phyloP scores from a whole-genome alignment of 2,329 filamentous ascomycete genomes.

The Epichloe glyceriae region DNA sequence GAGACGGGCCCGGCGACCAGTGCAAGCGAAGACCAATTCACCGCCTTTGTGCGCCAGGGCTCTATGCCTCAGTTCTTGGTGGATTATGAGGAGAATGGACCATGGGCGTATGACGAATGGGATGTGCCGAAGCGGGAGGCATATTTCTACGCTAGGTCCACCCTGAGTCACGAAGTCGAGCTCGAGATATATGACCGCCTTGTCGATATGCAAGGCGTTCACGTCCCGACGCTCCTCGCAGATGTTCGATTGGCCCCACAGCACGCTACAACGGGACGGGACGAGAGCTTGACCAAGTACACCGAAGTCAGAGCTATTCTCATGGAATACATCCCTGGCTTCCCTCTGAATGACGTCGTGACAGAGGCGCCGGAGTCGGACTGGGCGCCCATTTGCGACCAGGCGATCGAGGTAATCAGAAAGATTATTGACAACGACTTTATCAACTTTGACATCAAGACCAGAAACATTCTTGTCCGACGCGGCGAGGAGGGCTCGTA shows the following conservation, averaged over 20 bases:
- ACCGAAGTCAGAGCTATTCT: background rate
- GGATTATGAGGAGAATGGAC: background rate
- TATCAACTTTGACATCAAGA: background rate
- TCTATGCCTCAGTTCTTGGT: background rate
- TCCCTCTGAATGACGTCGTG: background rate
- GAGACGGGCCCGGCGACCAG: background rate
- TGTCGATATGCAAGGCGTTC: background rate
- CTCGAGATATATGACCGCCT: background rate
- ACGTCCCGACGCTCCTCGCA: background rate
- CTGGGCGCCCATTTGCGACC: background rate
- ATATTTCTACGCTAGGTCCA: background rate
- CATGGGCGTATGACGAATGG: background rate
- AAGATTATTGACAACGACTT: background rate
- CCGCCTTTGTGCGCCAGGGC: background rate
- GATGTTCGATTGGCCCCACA: background rate
- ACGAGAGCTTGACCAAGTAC: background rate
- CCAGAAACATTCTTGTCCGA: background rate
- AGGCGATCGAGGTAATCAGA: background rate
- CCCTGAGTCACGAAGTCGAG: background rate
- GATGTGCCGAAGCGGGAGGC: background rate
- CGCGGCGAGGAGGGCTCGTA: background rate
- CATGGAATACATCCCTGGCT: background rate
- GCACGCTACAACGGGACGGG: background rate
- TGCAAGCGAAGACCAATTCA: background rate
- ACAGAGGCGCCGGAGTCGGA: background rate